Base-by-base conservation (phyloP, 2,329 filamentous ascomycete species). In the Pseudonectria foliicola region DNA sequence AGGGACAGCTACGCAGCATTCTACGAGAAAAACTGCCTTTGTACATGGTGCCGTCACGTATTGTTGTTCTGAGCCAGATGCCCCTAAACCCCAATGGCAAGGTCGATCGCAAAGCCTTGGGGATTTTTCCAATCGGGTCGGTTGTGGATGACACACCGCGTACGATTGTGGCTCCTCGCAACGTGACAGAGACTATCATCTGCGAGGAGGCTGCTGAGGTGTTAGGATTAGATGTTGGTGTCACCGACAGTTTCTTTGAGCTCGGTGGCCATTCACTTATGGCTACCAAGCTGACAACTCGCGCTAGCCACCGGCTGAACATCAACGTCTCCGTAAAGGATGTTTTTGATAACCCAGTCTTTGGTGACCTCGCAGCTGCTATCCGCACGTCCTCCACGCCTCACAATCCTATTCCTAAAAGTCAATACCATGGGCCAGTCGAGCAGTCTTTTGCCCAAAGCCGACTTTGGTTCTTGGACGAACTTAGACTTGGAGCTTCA, bases 31-130 rank as follows among this genome's bases (percentile, higher is more conserved):
- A 21, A 8, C 18, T 21, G 18, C 18, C 18, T 6, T 21, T 45
- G 0, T 55, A 55, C 32, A 56, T 57, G 52, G 27, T 56, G 10
- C 54, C 53, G 1, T 28, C 38, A 1, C 35, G 13, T 4, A 47
- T 57, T 4, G 28, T 35, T 1, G 34, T 52, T 1, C 10, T 56
- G 11, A 46, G 50, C 2, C 27, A 45, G 4, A 46, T 57, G 34
- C 54, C 54, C 8, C 26, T 54, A 18, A 52, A 53, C 13, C 27
- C 36, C 1, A 55, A 46, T 10, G 48, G 50, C 16, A 54, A 56
- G 28, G 37, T 53, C 0, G 50, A 56, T 8, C 18, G 18, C 18
- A 21, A 21, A 21, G 18, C 18, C 18, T 21, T 21, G 18, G 18
- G 18, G 18, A 5, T 21, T 21, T 8, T 21, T 21, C 18, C 18